Evolutionary conservation across 176 grass and related monocot species (phyloP).

Genomic region (Avena insularis): DNA sequence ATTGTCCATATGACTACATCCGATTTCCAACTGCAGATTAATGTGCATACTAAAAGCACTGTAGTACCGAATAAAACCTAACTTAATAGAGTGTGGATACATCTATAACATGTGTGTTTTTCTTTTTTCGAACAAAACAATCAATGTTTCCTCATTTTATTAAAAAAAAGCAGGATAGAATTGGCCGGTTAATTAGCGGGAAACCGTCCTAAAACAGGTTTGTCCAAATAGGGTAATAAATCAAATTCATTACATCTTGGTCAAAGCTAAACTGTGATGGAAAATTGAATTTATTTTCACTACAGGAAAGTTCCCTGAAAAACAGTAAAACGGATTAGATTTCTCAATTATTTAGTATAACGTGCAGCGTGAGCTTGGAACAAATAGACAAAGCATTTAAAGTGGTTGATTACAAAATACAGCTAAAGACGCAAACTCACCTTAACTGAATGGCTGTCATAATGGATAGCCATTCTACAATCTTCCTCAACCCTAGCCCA

Average conservation of each 20-base stretch:
- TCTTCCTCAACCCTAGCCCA: conserved; percentile 83
- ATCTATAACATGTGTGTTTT: neutral
- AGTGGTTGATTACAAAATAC: neutral
- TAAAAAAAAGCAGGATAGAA: too few species aligned
- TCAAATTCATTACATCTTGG: neutral
- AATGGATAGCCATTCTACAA: conserved; percentile 76
- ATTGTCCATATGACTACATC: conserved; percentile 6
- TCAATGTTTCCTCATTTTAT: too few species aligned
- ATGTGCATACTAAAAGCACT: neutral
- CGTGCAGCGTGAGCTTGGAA: neutral
- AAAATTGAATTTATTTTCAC: neutral
- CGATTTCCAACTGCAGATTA: neutral
- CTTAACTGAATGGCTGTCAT: conserved; percentile 83
- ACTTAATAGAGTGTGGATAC: neutral
- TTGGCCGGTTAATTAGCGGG: too few species aligned
- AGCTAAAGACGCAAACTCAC: conserved; percentile 41
- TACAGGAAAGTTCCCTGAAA: conserved; percentile 18
- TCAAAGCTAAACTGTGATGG: neutral
- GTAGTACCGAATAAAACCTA: conserved; percentile 15
- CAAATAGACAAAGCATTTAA: neutral
- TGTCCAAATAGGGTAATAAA: neutral
- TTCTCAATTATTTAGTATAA: neutral
- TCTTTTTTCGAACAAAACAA: too few species aligned
- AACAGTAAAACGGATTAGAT: neutral
- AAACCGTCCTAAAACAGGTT: neutral